Evolutionary conservation across 257 asterid genomes (phyloP).

Genomic region (Euphrasia confusa): DNA sequence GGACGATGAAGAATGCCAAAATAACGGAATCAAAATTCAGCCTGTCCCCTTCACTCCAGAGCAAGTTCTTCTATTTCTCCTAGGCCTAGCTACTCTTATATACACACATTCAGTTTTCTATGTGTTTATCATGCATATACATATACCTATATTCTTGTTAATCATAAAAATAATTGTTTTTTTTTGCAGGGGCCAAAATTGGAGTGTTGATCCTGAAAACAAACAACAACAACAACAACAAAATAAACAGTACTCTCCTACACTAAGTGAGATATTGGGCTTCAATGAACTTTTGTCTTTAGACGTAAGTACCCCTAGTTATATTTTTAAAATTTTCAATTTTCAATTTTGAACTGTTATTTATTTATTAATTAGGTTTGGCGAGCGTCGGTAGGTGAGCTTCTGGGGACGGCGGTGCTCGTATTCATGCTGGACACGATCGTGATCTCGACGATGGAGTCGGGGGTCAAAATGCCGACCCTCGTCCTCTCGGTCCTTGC

Average conservation of each 20-base stretch:
- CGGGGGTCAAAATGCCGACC: conserved; percentile 50
- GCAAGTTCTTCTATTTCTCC: not conserved
- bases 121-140: too few species aligned
- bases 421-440: conserved; percentile 68
- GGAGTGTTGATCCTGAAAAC: not conserved
- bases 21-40: not conserved
- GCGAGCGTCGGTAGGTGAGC: conserved; percentile 76
- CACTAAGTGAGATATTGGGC: not conserved
- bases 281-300: not conserved
- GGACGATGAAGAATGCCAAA: not conserved
- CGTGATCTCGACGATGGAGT: conserved; percentile 53
- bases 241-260: not conserved
- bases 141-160: not conserved
- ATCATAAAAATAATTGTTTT: not conserved
- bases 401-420: conserved; percentile 57
- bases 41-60: conserved; percentile 2
- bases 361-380: conserved; percentile 61
- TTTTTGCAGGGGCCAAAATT: not conserved
- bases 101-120: too few species aligned
- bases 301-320: not conserved
- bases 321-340: too few species aligned
- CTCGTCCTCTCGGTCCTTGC: conserved; percentile 46
- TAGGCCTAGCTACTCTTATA: not conserved
- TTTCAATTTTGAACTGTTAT: too few species aligned
- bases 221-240: not conserved